These are phyloP conservation scores for Podosphaera xanthii DNA, from an alignment of 2,329 filamentous ascomycete species.

Conservation along the genomic window DNA sequence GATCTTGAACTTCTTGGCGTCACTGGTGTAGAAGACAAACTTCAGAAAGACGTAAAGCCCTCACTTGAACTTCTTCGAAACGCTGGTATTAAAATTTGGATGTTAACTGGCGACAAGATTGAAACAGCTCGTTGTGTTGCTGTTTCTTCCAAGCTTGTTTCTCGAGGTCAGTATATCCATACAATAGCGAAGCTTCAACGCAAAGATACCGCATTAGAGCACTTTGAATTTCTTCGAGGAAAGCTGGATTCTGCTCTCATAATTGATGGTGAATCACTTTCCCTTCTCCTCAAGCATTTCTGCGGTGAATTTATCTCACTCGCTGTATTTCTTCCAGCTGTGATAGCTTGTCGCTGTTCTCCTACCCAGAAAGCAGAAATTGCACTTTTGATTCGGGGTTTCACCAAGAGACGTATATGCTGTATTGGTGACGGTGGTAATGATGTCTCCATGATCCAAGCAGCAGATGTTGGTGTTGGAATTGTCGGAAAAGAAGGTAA, in stretches of 20 bases:
- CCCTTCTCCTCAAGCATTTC: conserved; percentile 64
- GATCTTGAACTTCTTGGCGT: conserved; percentile 89
- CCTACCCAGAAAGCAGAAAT: conserved; percentile 94
- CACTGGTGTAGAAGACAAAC: conserved; percentile 90
- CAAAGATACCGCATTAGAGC: conserved; percentile 66
- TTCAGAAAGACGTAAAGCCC: conserved; percentile 87
- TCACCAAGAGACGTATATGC: conserved; percentile 86
- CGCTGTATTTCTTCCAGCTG: conserved; percentile 69
- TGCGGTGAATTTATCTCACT: conserved; percentile 67
- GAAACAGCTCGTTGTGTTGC: conserved; percentile 94
- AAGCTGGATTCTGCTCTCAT: conserved; percentile 75
- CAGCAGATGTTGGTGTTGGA: conserved; percentile 88
- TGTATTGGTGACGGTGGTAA: conserved; percentile 97
- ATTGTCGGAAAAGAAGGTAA: conserved; percentile 96
- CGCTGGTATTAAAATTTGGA: conserved; percentile 98
- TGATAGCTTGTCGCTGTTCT: conserved; percentile 89
- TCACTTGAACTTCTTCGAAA: conserved; percentile 88
- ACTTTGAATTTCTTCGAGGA: conserved; percentile 68
- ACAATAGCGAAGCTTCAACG: conserved; percentile 70
- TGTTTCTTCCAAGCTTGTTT: conserved; percentile 81
- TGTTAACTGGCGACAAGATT: conserved; percentile 96
- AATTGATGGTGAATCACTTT: conserved; percentile 81
- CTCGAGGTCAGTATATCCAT: conserved; percentile 85
- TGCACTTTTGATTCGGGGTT: conserved; percentile 67
- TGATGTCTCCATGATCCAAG: conserved; percentile 98